These are phyloP conservation scores for Trichoderma asperellum DNA, from an alignment of 2,329 filamentous ascomycete genomes.

Conservation along the genomic window DNA sequence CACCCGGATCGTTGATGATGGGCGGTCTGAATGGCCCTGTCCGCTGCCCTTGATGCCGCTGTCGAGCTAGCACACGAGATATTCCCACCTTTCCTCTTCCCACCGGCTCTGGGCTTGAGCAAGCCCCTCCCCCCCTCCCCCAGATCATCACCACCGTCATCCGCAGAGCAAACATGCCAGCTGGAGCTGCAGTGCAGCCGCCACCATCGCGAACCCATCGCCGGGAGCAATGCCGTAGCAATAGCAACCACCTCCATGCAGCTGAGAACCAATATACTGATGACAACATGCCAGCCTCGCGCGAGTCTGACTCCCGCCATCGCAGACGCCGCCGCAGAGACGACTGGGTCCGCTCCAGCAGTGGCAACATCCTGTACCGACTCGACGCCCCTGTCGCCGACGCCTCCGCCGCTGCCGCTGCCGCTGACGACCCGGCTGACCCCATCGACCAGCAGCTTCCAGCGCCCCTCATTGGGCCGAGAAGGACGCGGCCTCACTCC, in stretches of 20 bases:
- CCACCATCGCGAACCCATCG: slow-evolving; percentile 20
- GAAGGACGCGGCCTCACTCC: slow-evolving; percentile 46
- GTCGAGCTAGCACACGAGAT: slow-evolving; percentile 22
- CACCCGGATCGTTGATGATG: slow-evolving; percentile 22
- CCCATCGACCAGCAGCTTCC: slow-evolving; percentile 37
- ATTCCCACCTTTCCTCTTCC: slow-evolving; percentile 10
- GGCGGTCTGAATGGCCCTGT: slow-evolving; percentile 26
- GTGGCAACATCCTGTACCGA: slow-evolving; percentile 40
- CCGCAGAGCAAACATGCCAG: slow-evolving; percentile 25
- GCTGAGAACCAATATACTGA: slow-evolving; percentile 13
- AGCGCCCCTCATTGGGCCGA: slow-evolving; percentile 46
- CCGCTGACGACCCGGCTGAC: slow-evolving; percentile 21
- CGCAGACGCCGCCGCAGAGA: slow-evolving; percentile 28
- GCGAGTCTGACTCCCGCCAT: slow-evolving; percentile 23
- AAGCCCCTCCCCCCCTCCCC: slow-evolving; percentile 16
- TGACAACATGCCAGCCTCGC: slow-evolving; percentile 25
- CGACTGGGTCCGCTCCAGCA: slow-evolving; percentile 35
- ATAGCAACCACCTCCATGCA: slow-evolving; percentile 3
- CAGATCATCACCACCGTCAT: slow-evolving; percentile 12
- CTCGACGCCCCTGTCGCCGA: slow-evolving; percentile 29
- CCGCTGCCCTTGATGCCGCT: slow-evolving; percentile 12
- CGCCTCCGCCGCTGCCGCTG: slow-evolving; percentile 20
- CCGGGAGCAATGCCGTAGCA: slow-evolving; percentile 12
- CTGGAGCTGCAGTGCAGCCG: slow-evolving; percentile 29
- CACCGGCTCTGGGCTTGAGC: background rate